Percentiles rank a stretch among this genome's conserved stretches.
Evolutionary conservation across 306 rosid genomes (phyloP).

Genomic region (Senna tora): DNA sequence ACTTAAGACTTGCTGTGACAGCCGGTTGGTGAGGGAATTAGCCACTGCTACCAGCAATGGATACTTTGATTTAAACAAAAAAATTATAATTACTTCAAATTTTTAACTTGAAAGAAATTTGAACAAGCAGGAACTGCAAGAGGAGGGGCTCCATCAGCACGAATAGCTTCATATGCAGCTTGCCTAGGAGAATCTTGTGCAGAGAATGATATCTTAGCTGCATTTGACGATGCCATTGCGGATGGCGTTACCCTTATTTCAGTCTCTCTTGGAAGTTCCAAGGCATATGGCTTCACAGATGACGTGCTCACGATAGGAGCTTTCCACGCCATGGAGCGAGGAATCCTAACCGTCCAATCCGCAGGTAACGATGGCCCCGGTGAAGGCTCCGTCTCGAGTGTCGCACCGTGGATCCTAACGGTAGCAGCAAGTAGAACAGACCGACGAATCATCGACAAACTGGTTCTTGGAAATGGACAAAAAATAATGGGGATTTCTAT

Average conservation of each 20-base stretch:
- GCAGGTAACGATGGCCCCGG: conserved; percentile 49
- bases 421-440: conserved; percentile 56
- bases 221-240: conserved; percentile 58
- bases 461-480: conserved; percentile 47
- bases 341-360: conserved; percentile 44
- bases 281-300: too few species aligned
- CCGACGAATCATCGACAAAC: conserved; percentile 32
- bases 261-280: conserved; percentile 39
- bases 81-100: too few species aligned
- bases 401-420: conserved; percentile 54
- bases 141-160: conserved; percentile 12
- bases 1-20: too few species aligned
- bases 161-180: not conserved
- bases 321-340: conserved; percentile 50
- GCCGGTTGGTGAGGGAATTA: too few species aligned
- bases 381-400: not conserved
- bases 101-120: too few species aligned
- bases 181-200: too few species aligned
- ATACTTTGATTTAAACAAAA: too few species aligned
- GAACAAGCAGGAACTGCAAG: not conserved
- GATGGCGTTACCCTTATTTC: conserved; percentile 54
- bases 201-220: conserved; percentile 46
- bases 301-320: conserved; percentile 51
- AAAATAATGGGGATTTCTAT: conserved; percentile 37
- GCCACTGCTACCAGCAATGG: too few species aligned